Conservation (phyloP, 192 early-diverging fungal species). For the Entomortierella parvispora region DNA sequence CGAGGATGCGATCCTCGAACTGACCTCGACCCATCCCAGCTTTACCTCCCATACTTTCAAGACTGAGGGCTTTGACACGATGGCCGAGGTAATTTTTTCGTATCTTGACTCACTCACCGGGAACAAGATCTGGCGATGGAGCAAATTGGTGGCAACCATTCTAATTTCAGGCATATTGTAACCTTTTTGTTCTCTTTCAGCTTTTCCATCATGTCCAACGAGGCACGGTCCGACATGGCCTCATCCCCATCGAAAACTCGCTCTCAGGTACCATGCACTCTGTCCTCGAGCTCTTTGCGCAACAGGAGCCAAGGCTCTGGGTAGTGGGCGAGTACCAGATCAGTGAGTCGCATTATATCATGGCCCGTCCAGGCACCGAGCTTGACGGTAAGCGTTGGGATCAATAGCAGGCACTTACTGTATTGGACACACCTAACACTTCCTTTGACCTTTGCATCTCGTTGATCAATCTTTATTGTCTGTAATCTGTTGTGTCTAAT, state of each 20-base stretch:
- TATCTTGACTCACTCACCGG: too few relatives aligned
- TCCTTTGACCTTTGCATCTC: too few relatives aligned
- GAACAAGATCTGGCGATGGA: too few relatives aligned
- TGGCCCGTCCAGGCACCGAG: constrained; percentile 20
- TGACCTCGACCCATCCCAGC: constrained; percentile 43
- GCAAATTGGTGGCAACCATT: too few relatives aligned
- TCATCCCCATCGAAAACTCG: constrained; percentile 50
- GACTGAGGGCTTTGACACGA: constrained; percentile 43
- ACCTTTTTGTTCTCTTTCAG: constrained; percentile 1
- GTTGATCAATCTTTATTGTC: too few relatives aligned
- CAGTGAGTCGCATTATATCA: constrained; percentile 51
- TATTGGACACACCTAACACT: too few relatives aligned
- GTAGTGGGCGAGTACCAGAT: constrained; percentile 48
- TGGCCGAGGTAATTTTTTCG: constrained; percentile 39
- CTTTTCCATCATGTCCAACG: constrained; percentile 32
- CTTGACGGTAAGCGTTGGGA: constrained; percentile 16
- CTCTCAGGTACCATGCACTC: constrained; percentile 49
- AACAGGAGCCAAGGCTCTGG: constrained; percentile 45
- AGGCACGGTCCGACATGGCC: constrained; percentile 31
- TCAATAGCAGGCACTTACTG: too few relatives aligned
- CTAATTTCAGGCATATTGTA: not conserved
- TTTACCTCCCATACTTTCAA: constrained; percentile 31
- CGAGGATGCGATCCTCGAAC: constrained; percentile 49
- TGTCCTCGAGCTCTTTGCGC: constrained; percentile 41
- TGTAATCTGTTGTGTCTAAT: too few relatives aligned